Evolutionary conservation across 148 eudicot genomes (phyloP).

Genomic region (Rhododendron molle): DNA sequence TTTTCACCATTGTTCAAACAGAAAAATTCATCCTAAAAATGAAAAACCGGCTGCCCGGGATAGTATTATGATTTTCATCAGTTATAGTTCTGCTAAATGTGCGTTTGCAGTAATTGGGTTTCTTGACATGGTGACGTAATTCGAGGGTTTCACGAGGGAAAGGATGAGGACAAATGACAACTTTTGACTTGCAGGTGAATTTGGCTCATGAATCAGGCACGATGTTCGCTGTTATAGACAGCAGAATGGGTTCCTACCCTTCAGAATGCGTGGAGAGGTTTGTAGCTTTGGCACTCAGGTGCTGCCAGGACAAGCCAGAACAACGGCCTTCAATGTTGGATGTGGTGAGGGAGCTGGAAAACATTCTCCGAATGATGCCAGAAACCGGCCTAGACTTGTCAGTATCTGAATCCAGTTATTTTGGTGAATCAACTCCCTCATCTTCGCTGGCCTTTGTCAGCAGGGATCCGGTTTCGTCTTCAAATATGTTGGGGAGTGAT

Average conservation of each 20-base stretch:
- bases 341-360: conserved; percentile 75
- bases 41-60: background rate
- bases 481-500: conserved; percentile 47
- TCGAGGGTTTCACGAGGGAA: background rate
- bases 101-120: background rate
- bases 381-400: conserved; percentile 32
- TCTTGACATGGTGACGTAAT: background rate
- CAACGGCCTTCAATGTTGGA: conserved; percentile 68
- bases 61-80: background rate
- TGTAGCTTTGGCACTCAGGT: conserved; percentile 46
- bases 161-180: background rate
- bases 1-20: background rate
- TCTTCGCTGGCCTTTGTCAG: conserved; percentile 20
- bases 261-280: conserved; percentile 63
- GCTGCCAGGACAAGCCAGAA: conserved; percentile 60
- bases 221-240: conserved; percentile 47
- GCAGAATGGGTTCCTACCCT: conserved; percentile 59
- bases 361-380: conserved; percentile 43
- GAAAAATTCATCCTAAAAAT: background rate
- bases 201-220: conserved; percentile 47
- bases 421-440: conserved; percentile 23
- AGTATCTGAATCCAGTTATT: conserved; percentile 22
- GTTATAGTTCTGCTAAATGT: background rate
- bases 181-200: conserved; percentile 41
- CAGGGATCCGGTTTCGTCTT: conserved; percentile 26